Conservation (phyloP, 768 basidiomycete species). For the Serendipita sp. region DNA sequence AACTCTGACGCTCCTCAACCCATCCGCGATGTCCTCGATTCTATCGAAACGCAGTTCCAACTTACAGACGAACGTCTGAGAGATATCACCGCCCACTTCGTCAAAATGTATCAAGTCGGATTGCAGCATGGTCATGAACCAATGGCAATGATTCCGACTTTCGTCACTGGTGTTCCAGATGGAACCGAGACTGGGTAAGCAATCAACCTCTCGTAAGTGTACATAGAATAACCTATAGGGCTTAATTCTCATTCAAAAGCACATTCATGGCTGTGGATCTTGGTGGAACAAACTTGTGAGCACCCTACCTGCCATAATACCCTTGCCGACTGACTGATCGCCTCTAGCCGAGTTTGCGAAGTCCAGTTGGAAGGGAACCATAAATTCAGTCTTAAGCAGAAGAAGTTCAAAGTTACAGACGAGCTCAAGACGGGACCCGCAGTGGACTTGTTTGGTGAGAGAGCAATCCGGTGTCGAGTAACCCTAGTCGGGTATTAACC, state of each 20-base stretch:
- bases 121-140: constrained; percentile 54
- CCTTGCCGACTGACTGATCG: neutral
- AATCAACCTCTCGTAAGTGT: neutral
- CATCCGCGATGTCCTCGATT: constrained; percentile 34
- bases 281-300: constrained; percentile 93
- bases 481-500: neutral
- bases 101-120: constrained; percentile 63
- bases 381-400: constrained; percentile 77
- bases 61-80: constrained; percentile 44
- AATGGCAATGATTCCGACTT: constrained; percentile 96
- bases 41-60: constrained; percentile 58
- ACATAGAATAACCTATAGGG: neutral
- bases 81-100: constrained; percentile 60
- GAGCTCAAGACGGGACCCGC: constrained; percentile 87
- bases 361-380: constrained; percentile 81
- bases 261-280: constrained; percentile 94
- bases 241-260: constrained; percentile 24
- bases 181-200: constrained; percentile 84
- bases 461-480: constrained; percentile 5
- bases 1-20: neutral
- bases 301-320: neutral
- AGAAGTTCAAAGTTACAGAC: constrained; percentile 94
- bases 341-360: constrained; percentile 75
- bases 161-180: constrained; percentile 87
- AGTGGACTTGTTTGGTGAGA: constrained; percentile 62